These are phyloP conservation scores for Mycena olivaceomarginata DNA, from an alignment of 768 basidiomycete genomes.

Conservation along the genomic window DNA sequence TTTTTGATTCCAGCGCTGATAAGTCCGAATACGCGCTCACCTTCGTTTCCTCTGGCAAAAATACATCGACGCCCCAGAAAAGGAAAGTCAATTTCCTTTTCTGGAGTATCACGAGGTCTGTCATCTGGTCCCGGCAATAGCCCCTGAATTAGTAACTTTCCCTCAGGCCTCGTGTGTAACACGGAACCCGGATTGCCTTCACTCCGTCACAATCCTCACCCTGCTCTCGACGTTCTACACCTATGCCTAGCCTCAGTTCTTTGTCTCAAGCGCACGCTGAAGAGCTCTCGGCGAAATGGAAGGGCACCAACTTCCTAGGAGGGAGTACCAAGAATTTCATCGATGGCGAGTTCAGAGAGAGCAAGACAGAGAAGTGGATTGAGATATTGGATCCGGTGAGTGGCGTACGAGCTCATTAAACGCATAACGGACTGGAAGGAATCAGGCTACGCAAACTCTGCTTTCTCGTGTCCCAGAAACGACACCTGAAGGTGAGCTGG, in stretches of 20 bases:
- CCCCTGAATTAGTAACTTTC: too few relatives aligned
- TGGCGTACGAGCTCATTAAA: constrained; percentile 29
- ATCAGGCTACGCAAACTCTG: constrained; percentile 91
- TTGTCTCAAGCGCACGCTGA: constrained; percentile 65
- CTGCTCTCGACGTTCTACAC: neutral
- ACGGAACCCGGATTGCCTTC: constrained; percentile 22
- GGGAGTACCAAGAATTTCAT: constrained; percentile 94
- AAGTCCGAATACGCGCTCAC: too few relatives aligned
- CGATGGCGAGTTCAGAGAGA: constrained; percentile 92
- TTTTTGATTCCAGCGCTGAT: too few relatives aligned
- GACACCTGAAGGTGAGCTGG: constrained; percentile 58
- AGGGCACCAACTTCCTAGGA: constrained; percentile 90
- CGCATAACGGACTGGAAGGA: constrained; percentile 11
- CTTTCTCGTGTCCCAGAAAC: constrained; percentile 95
- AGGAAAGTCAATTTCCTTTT: too few relatives aligned
- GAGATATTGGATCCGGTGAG: constrained; percentile 93
- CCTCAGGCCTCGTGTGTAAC: neutral
- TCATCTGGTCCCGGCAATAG: too few relatives aligned
- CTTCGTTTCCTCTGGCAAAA: too few relatives aligned
- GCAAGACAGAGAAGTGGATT: constrained; percentile 85
- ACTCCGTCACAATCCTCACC: neutral
- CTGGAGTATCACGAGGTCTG: too few relatives aligned
- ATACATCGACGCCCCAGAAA: too few relatives aligned
- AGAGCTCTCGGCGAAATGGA: constrained; percentile 84
- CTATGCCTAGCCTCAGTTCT: constrained; percentile 36